These are phyloP conservation scores for Cutaneotrichosporon sp. DNA, from an alignment of 1,284 basidiomycete genomes.

Conservation along the genomic window DNA sequence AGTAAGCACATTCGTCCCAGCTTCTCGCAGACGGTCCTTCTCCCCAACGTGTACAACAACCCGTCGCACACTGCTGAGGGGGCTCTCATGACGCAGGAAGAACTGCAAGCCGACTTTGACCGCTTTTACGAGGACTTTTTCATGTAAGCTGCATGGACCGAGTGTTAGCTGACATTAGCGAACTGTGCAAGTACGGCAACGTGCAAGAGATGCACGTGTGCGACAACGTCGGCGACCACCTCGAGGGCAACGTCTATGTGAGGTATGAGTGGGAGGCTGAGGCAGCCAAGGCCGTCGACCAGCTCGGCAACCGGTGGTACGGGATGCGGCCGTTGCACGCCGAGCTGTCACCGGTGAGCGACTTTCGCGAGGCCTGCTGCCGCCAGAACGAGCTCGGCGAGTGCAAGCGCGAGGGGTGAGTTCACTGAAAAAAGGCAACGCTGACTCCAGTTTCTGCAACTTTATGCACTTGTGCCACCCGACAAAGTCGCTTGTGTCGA, in stretches of 20 bases:
- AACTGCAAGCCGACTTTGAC: conserved; percentile 93
- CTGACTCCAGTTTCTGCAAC: conserved; percentile 70
- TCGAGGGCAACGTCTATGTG: conserved; percentile 98
- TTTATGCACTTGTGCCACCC: conserved; percentile 95
- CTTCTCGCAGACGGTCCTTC: conserved; percentile 93
- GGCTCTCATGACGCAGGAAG: conserved; percentile 58
- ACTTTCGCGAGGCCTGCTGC: conserved; percentile 98
- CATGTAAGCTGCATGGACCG: conserved; percentile 50
- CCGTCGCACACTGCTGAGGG: conserved; percentile 81
- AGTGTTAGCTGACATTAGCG: conserved; percentile 43
- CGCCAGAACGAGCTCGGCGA: conserved; percentile 96
- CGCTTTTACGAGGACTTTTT: conserved; percentile 93
- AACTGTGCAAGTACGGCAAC: conserved; percentile 90
- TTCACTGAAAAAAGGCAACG: not conserved
- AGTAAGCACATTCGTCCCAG: conserved; percentile 95
- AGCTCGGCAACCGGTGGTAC: conserved; percentile 95
- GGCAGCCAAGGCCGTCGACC: conserved; percentile 87
- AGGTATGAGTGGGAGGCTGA: conserved; percentile 98
- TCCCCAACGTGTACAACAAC: conserved; percentile 99
- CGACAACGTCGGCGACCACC: conserved; percentile 98
- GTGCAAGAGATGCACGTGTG: conserved; percentile 95
- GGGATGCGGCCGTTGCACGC: conserved; percentile 93
- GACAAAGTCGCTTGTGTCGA: conserved; percentile 70
- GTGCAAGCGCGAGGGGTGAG: conserved; percentile 79
- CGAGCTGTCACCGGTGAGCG: conserved; percentile 97